These are phyloP conservation scores for Aspergillus sp. DNA, from an alignment of 2,329 filamentous ascomycete species.

Conservation along the genomic window DNA sequence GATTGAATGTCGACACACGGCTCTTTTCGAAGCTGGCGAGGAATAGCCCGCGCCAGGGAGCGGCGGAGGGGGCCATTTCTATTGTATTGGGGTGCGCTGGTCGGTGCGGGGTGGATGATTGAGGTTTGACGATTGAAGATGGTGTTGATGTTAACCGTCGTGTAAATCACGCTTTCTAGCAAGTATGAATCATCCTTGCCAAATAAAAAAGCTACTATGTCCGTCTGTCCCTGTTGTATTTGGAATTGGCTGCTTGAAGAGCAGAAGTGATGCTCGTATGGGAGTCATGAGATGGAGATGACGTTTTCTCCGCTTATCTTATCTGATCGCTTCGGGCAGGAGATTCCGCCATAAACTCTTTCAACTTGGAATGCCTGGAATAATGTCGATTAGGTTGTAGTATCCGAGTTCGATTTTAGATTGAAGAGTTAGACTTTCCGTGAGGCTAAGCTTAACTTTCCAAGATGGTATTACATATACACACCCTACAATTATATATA, in stretches of 20 bases:
- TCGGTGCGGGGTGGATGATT: not conserved
- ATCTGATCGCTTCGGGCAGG: conserved; percentile 16
- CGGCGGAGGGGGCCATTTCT: conserved; percentile 14
- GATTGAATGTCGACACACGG: conserved; percentile 25
- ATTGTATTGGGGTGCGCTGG: not conserved
- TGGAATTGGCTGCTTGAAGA: not conserved
- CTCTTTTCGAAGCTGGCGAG: conserved; percentile 25
- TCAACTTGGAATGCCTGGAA: no score
- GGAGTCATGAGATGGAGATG: conserved; percentile 2
- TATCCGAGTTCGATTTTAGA: no score
- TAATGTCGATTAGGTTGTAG: no score
- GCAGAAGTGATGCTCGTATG: not conserved
- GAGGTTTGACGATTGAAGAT: not conserved
- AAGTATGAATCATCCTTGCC: not conserved
- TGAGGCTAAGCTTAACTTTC: no score
- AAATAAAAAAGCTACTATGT: no score
- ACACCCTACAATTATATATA: no score
- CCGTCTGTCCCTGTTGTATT: no score
- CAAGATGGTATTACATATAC: no score
- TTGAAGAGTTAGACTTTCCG: no score
- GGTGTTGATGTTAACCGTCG: not conserved
- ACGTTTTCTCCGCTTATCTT: conserved; percentile 14
- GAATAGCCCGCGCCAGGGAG: conserved; percentile 32
- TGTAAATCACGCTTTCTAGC: not conserved
- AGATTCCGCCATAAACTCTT: no score